Conservation (phyloP, 768 basidiomycete genomes). For the Lentinus tigrinus region DNA sequence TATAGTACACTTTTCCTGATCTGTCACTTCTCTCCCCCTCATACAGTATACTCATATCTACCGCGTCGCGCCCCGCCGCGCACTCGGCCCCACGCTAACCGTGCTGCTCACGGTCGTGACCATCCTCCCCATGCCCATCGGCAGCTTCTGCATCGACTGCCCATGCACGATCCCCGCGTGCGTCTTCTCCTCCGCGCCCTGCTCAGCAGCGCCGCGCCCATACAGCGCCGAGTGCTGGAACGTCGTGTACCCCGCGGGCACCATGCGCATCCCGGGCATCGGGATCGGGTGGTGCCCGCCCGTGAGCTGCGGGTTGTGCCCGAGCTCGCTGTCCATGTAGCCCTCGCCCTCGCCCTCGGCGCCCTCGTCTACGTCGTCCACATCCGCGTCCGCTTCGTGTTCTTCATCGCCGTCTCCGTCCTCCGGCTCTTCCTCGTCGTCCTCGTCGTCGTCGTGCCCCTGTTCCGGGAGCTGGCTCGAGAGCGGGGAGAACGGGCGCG, state of each 20-base stretch:
- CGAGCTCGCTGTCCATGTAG: background rate
- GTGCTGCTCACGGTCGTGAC: constrained; percentile 18
- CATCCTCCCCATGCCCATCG: constrained; percentile 13
- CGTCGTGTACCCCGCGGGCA: constrained; percentile 15
- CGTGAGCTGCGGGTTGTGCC: background rate
- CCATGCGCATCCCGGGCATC: constrained; percentile 16
- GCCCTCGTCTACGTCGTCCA: background rate
- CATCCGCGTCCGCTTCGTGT: background rate
- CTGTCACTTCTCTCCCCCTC: too few species aligned
- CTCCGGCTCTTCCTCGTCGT: background rate
- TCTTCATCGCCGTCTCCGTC: background rate
- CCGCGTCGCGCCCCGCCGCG: background rate
- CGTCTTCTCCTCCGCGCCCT: background rate
- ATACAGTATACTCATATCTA: background rate
- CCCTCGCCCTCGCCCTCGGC: background rate
- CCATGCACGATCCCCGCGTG: constrained; percentile 15
- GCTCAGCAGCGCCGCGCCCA: background rate
- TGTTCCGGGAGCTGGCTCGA: constrained; percentile 2
- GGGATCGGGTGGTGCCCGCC: constrained; percentile 7
- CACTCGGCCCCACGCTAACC: constrained; percentile 11
- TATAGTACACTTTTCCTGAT: too few species aligned
- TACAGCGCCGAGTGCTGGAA: constrained; percentile 17
- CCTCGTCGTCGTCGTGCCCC: background rate
- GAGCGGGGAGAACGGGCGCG: constrained; percentile 8
- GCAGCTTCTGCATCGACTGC: constrained; percentile 14